Evolutionary conservation across 306 rosid genomes (phyloP).

Genomic region (Rosa rugosa): DNA sequence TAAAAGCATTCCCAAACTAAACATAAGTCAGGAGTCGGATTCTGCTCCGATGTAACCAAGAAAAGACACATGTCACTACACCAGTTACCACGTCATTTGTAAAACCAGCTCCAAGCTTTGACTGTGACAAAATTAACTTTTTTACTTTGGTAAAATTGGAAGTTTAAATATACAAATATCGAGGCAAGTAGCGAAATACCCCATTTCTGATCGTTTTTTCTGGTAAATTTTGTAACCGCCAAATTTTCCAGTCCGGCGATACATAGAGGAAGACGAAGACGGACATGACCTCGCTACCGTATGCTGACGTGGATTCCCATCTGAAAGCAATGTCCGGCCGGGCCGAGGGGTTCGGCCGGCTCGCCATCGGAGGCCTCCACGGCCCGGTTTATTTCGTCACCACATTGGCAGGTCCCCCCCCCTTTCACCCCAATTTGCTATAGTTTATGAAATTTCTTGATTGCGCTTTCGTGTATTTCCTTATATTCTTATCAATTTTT

Average conservation of each 20-base stretch:
- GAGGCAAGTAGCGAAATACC: background rate
- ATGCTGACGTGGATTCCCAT: slow-evolving; percentile 51
- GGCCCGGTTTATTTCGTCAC: slow-evolving; percentile 57
- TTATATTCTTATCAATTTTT: background rate
- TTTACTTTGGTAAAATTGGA: background rate
- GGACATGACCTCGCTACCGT: slow-evolving; percentile 53
- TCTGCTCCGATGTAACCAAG: too few relatives aligned
- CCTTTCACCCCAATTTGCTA: background rate
- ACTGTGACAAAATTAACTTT: background rate
- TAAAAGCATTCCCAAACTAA: too few relatives aligned
- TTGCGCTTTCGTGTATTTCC: background rate
- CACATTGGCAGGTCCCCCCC: slow-evolving; percentile 46
- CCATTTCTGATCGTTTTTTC: background rate
- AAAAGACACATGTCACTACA: too few relatives aligned
- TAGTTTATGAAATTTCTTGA: background rate
- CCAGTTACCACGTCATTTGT: too few relatives aligned
- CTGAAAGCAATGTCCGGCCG: slow-evolving; percentile 51
- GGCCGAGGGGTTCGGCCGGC: slow-evolving; percentile 65
- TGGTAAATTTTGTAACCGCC: background rate
- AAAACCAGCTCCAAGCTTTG: too few relatives aligned
- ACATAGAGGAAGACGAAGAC: background rate
- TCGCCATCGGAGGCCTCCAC: slow-evolving; percentile 56
- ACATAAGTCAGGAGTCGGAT: too few relatives aligned
- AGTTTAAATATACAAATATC: background rate
- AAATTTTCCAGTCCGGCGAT: background rate